Evolutionary conservation across 208 protist species (phyloP), one percentile per base, ranked within the genome.

Genomic region (Lotmaria passim): DNA sequence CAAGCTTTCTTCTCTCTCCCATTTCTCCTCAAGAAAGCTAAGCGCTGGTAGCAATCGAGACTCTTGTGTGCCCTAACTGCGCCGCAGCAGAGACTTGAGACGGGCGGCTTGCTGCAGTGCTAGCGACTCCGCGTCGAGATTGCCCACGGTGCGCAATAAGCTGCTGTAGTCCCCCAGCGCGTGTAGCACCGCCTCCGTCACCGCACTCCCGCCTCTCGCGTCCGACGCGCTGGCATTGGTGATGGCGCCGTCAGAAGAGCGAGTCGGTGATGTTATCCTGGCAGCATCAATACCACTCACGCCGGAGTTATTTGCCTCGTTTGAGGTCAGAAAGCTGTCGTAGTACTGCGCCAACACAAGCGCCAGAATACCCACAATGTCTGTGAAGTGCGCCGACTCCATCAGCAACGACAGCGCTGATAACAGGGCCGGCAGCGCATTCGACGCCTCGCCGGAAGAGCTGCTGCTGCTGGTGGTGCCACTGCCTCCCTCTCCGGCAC

Each of bases 281-380:
- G 34, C 21, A 21, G 10, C 53, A 19, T 6, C 4, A n/a, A 23
- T 36, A 38, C 38, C 51, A 31, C 21, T 64, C 53, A n/a, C n/a
- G n/a, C n/a, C n/a, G n/a, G n/a, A n/a, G n/a, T n/a, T n/a, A n/a
- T n/a, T n/a, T n/a, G 28, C 51, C 47, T 58, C 58, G 39, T 41
- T 12, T 58, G 48, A 68, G 3, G 10, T 15, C 1, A 47, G 15
- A 24, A 69, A 47, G 57, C 17, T 23, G 28, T 69, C 51, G 58
- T 75, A n/a, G 60, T 82, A 75, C 56, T 80, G 60, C 30, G 79
- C 23, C 26, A 93, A 50, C 26, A 78, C 38, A 11, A 93, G 79
- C 12, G 85, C 86, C 38, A 95, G 64, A 6, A 89, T 66, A 39
- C 90, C 90, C 7, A 87, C 85, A 47, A 87, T 75, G 50, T 95